Evolutionary conservation across 257 asterid genomes (phyloP).

Genomic region (Solanum microdontum): DNA sequence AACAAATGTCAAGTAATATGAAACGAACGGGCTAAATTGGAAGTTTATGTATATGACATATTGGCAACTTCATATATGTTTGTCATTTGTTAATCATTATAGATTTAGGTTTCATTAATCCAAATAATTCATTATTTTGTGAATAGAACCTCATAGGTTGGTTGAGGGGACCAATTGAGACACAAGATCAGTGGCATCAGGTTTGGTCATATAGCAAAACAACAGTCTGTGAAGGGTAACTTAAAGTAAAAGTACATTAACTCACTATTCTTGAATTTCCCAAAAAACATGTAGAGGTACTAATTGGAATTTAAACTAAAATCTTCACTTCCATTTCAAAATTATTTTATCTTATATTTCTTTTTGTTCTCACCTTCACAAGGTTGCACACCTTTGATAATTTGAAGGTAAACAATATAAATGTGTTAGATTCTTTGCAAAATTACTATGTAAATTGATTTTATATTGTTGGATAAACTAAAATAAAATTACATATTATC

Average conservation of each 20-base stretch:
- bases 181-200: background rate
- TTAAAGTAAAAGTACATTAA: background rate
- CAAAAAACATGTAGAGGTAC: background rate
- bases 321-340: background rate
- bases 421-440: background rate
- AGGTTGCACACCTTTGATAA: background rate
- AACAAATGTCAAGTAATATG: background rate
- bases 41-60: background rate
- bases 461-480: background rate
- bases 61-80: background rate
- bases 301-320: background rate
- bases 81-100: background rate
- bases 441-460: background rate
- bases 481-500: background rate
- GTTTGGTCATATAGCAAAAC: background rate
- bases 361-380: background rate
- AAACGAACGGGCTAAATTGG: background rate
- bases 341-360: background rate
- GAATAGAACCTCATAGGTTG: background rate
- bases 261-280: constrained; percentile 4
- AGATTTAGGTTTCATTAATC: background rate
- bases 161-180: background rate
- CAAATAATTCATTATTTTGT: background rate
- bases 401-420: background rate
- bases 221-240: background rate